These are phyloP conservation scores for Cercophora newfieldiana DNA, from an alignment of 495 filamentous ascomycete genomes.

Conservation along the genomic window DNA sequence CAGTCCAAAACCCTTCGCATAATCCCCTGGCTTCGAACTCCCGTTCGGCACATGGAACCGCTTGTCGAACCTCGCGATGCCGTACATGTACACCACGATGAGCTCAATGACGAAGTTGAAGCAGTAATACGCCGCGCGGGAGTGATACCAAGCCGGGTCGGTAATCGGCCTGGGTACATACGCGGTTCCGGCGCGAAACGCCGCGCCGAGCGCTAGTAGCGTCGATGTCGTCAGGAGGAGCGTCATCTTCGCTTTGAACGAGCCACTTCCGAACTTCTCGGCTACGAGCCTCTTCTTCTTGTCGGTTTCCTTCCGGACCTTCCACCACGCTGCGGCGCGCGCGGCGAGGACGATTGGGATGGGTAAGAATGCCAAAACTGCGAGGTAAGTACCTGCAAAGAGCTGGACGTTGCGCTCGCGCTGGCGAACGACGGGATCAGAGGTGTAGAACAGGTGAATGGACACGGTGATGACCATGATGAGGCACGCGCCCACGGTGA, in stretches of 20 bases:
- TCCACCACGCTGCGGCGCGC: slow-evolving; percentile 30
- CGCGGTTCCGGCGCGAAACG: slow-evolving; percentile 60
- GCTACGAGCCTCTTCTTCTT: slow-evolving; percentile 30
- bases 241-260: slow-evolving; percentile 59
- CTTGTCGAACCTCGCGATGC: slow-evolving; percentile 64
- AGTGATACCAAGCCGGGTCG: slow-evolving; percentile 68
- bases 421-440: slow-evolving; percentile 46
- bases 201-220: slow-evolving; percentile 67
- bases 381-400: slow-evolving; percentile 65
- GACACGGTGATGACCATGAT: slow-evolving; percentile 67
- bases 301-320: slow-evolving; percentile 52
- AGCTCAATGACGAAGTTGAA: slow-evolving; percentile 77
- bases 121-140: slow-evolving; percentile 71
- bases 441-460: slow-evolving; percentile 66
- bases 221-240: slow-evolving; percentile 56
- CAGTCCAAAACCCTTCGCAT: background rate
- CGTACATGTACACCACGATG: slow-evolving; percentile 63
- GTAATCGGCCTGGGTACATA: slow-evolving; percentile 54
- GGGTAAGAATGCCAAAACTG: slow-evolving; percentile 72
- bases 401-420: slow-evolving; percentile 65
- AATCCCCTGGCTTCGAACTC: slow-evolving; percentile 13
- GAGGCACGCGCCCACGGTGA: slow-evolving; percentile 58
- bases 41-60: slow-evolving; percentile 67
- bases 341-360: slow-evolving; percentile 40
- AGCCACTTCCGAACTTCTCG: slow-evolving; percentile 71